Conservation (phyloP, 257 asterid genomes). For the Solanum appendiculatum region DNA sequence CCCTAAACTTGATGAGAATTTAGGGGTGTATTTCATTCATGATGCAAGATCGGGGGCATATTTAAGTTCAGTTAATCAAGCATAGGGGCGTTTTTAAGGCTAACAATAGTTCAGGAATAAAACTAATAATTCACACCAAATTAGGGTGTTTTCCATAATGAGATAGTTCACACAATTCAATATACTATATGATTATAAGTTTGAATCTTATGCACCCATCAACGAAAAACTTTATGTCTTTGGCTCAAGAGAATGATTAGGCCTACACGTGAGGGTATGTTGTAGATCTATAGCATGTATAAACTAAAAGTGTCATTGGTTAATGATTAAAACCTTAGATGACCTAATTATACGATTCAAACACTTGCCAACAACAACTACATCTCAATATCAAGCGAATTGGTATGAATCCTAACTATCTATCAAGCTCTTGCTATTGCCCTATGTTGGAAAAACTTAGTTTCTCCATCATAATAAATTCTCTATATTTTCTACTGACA, state of each 20-base stretch:
- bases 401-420: background rate
- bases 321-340: background rate
- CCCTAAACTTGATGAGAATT: no score
- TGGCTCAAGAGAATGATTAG: background rate
- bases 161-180: background rate
- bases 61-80: no score
- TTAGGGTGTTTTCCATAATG: no score
- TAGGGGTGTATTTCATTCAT: no score
- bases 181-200: background rate
- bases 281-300: no score
- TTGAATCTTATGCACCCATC: background rate
- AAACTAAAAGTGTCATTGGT: background rate
- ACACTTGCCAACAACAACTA: background rate
- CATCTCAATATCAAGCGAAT: background rate
- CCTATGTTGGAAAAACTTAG: background rate
- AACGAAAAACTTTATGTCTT: background rate
- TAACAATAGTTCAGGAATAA: no score
- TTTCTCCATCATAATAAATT: background rate
- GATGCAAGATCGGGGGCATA: no score
- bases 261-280: background rate
- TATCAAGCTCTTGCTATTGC: background rate
- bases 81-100: no score
- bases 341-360: background rate
- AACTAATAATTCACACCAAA: no score
- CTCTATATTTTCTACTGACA: background rate